A percentile compares a stretch with the other conserved stretches of the same genome.
Conservation (phyloP, 768 basidiomycete genomes). For the Cystofilobasidium bisporidii region DNA sequence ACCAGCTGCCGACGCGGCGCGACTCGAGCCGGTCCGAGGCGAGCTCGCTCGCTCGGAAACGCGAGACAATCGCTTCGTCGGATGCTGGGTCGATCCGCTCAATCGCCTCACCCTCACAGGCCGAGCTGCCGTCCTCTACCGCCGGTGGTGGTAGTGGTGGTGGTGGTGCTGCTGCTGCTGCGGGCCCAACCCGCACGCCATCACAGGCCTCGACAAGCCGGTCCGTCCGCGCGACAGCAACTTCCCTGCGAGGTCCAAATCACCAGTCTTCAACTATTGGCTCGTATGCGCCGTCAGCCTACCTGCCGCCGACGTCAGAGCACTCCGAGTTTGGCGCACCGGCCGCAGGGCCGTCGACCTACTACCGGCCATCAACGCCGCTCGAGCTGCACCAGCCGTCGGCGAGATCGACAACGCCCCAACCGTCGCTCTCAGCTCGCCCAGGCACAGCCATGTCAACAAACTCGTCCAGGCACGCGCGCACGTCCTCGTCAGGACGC, state of each 20-base stretch:
- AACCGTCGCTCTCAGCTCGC: neutral
- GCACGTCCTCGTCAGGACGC: slow-evolving; percentile 31
- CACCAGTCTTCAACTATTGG: slow-evolving; percentile 42
- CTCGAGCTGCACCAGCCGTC: neutral
- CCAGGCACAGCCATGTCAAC: slow-evolving; percentile 14
- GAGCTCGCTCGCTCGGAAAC: slow-evolving; percentile 12
- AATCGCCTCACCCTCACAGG: neutral
- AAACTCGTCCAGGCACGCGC: slow-evolving; percentile 9
- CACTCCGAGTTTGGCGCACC: slow-evolving; percentile 9
- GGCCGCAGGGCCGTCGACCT: neutral
- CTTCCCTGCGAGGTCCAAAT: slow-evolving; percentile 32
- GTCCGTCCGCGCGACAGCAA: slow-evolving; percentile 1
- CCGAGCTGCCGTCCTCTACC: neutral
- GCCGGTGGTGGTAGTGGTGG: too few species aligned
- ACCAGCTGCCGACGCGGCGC: slow-evolving; percentile 12
- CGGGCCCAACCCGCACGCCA: slow-evolving; percentile 15
- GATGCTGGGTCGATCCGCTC: neutral
- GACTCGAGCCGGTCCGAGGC: slow-evolving; percentile 19
- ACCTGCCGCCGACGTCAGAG: neutral
- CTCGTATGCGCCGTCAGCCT: neutral
- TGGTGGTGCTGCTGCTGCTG: neutral
- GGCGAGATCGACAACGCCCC: neutral
- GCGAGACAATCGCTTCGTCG: slow-evolving; percentile 14
- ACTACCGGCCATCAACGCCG: neutral
- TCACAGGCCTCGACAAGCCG: slow-evolving; percentile 2